phyloP scores from a whole-genome alignment of 2,329 filamentous ascomycete genomes.

The Emmonsiellopsis sp. region DNA sequence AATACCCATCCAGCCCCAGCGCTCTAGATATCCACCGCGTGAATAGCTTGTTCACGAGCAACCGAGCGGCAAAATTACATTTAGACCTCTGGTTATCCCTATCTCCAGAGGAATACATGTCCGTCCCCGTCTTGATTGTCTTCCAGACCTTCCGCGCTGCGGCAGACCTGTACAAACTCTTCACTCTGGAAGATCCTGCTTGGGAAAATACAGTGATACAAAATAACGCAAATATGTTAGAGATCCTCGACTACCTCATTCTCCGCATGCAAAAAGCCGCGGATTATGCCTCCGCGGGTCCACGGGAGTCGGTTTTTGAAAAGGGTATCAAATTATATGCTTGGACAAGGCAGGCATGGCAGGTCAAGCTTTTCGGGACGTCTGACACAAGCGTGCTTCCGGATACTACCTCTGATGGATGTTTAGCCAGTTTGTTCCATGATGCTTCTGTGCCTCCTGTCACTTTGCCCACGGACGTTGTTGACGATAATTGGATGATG shows the following conservation, averaged over 20 bases:
- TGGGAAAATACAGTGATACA: slow-evolving; percentile 20
- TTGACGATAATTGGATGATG: neutral
- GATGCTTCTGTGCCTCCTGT: neutral
- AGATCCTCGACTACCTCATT: slow-evolving; percentile 14
- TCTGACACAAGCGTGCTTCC: neutral
- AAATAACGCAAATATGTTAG: slow-evolving; percentile 18
- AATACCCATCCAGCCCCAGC: neutral
- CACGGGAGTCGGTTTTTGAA: neutral
- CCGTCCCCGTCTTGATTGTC: slow-evolving; percentile 15
- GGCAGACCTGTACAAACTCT: slow-evolving; percentile 17
- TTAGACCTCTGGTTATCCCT: slow-evolving; percentile 14
- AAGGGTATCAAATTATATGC: neutral
- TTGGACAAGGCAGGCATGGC: neutral
- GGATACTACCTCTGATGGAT: neutral
- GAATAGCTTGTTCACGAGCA: slow-evolving; percentile 15
- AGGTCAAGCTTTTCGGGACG: neutral
- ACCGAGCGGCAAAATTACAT: slow-evolving; percentile 17
- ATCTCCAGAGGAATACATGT: slow-evolving; percentile 8
- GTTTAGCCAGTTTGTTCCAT: neutral
- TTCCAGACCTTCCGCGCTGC: slow-evolving; percentile 17
- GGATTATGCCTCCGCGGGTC: neutral
- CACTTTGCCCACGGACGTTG: neutral
- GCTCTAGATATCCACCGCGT: slow-evolving; percentile 14
- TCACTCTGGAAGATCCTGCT: slow-evolving; percentile 18
- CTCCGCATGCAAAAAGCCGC: slow-evolving; percentile 1